Base-by-base conservation (phyloP, 176 grass and related monocot genomes). In the Chloris gayana region DNA sequence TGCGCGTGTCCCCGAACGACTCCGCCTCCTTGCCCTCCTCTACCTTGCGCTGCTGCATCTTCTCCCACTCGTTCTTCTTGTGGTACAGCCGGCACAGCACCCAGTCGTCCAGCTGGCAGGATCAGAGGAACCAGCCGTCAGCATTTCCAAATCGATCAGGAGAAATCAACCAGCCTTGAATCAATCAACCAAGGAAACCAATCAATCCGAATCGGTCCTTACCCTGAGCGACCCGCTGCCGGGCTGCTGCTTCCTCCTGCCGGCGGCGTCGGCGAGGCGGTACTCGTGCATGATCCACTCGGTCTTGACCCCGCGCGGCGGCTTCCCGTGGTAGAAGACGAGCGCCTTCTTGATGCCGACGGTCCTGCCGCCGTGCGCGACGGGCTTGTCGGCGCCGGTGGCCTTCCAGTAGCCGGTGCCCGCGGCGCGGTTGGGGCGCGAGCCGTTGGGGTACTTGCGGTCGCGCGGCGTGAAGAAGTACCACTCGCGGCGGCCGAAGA, bases 231-330 rank as follows among this genome's bases (percentile, higher is more conserved):
- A 69, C 13, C 31, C 76, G n/a, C 8, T 65, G 86, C 75, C 38
- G 25, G 78, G 38, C 57, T 37, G 38, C 57, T 37, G 35, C 35
- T 80, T 91, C 41, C 54, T 88, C 14, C 61, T 12, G 14, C 47
- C 11, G 39, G 54, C 70, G 27, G 60, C 15, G 15, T 68, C 84
- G 8, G 87, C 76, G 59, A 94, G 58, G 9, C 91, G 81, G 71
- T 90, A 94, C 68, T 94, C 91, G 8, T 94, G 91, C 91, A 94
- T 91, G 83, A 94, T 94, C 91, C 91, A 94, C 38, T 94, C 91
- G 0, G 91, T 94, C 75, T 94, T 94, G 6, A 85, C 73, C 4
- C 91, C 84, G 14, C 87, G 31, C 0, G 89, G 79, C 5, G 94
- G 86, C 83, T 93, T 94, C 1, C 94, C 91, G 4, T 81, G 75